These are phyloP conservation scores for Rhodomyrtus psidioides DNA, from an alignment of 441 rosid species.

Conservation along the genomic window DNA sequence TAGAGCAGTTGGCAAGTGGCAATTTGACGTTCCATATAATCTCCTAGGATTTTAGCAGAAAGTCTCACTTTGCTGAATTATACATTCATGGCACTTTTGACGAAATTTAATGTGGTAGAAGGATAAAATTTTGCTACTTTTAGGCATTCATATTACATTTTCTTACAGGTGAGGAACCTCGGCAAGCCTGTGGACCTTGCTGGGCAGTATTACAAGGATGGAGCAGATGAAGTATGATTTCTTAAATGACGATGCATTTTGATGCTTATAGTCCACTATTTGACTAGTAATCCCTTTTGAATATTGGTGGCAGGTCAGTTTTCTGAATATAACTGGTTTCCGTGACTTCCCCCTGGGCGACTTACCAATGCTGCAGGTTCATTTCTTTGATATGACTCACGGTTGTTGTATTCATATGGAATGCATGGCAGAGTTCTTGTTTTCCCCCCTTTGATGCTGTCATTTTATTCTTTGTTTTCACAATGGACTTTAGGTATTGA, in stretches of 20 bases:
- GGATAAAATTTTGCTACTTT: background rate
- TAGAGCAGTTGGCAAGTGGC: too few species aligned
- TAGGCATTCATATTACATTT: background rate
- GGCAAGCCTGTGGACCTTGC: slow-evolving; percentile 99
- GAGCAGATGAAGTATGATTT: slow-evolving; percentile 90
- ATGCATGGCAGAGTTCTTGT: background rate
- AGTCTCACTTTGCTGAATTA: background rate
- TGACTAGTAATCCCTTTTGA: background rate
- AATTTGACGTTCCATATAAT: background rate
- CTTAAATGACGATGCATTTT: background rate
- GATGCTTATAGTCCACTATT: background rate
- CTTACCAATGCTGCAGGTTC: slow-evolving; percentile 94
- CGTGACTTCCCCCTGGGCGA: slow-evolving; percentile 94
- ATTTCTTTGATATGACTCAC: slow-evolving; percentile 2
- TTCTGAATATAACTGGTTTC: slow-evolving; percentile 89
- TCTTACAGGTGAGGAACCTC: slow-evolving; percentile 85
- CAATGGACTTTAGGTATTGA: slow-evolving; percentile 53
- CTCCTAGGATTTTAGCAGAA: too few species aligned
- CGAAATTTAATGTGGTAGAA: background rate
- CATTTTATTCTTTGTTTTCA: background rate
- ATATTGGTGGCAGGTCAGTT: slow-evolving; percentile 64
- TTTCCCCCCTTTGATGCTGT: background rate
- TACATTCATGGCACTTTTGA: background rate
- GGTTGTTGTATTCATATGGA: background rate
- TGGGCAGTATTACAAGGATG: slow-evolving; percentile 76